A percentile compares a stretch with the other conserved stretches of the same genome.
Conservation (phyloP, 176 grass and related monocot species). For the Oryza longistaminata region DNA sequence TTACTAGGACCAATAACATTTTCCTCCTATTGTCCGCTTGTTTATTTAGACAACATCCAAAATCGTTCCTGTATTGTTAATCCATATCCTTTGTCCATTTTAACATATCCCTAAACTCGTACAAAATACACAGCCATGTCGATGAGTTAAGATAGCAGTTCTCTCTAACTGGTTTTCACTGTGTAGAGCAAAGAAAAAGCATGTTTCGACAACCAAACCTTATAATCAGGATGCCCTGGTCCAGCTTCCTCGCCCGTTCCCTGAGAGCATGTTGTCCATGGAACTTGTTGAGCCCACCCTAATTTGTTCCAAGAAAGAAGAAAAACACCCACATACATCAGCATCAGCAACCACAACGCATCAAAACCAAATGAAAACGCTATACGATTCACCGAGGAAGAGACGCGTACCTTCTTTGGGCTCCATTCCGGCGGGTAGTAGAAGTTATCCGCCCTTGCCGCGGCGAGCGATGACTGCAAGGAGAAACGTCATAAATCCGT, state of each 20-base stretch:
- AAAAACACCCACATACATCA: neutral
- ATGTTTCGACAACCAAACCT: slow-evolving; percentile 48
- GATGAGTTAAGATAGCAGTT: neutral
- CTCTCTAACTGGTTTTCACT: neutral
- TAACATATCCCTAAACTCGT: neutral
- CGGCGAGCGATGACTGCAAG: slow-evolving; percentile 78
- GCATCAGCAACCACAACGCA: slow-evolving; percentile 13
- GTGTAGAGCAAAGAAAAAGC: neutral
- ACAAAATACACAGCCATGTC: neutral
- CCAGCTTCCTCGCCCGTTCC: slow-evolving; percentile 86
- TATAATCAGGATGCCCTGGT: slow-evolving; percentile 97
- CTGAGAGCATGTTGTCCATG: slow-evolving; percentile 89
- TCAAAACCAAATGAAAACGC: neutral
- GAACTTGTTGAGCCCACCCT: slow-evolving; percentile 98
- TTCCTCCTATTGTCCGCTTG: neutral
- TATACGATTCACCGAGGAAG: neutral
- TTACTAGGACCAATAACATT: neutral
- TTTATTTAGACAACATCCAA: neutral
- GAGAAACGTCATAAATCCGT: slow-evolving; percentile 8
- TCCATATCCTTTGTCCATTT: neutral
- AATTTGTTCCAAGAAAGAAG: slow-evolving; percentile 16
- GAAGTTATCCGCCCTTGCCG: slow-evolving; percentile 92
- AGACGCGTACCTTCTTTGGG: slow-evolving; percentile 72
- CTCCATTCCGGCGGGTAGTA: slow-evolving; percentile 99
- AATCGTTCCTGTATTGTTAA: neutral